A percentile compares a stretch with the other conserved stretches of the same genome.
Evolutionary conservation across 1,284 basidiomycete genomes (phyloP).

Genomic region (Singerocomus inundabilis): DNA sequence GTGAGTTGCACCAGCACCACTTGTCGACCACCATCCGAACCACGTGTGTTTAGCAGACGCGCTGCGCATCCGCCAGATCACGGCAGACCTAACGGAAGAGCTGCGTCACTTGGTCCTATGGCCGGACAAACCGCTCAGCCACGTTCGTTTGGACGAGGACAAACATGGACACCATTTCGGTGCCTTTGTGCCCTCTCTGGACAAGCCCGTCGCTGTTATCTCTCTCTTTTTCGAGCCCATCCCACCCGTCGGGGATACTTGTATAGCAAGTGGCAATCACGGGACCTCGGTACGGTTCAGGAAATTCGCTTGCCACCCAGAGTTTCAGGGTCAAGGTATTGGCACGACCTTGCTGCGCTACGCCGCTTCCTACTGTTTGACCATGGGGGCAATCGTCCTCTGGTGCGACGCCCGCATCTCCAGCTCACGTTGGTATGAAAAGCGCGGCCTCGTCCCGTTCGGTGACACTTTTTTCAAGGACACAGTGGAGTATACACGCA

Average conservation of each 20-base stretch:
- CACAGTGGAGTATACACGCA: conserved; percentile 51
- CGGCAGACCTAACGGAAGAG: conserved; percentile 43
- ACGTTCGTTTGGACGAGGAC: conserved; percentile 55
- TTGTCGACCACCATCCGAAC: too few relatives aligned
- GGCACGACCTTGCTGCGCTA: conserved; percentile 49
- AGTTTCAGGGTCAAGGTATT: conserved; percentile 49
- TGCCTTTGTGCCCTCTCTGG: conserved; percentile 41
- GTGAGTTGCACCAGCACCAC: too few relatives aligned
- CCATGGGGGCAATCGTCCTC: conserved; percentile 39
- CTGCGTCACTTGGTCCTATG: conserved; percentile 60
- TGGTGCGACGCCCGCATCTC: conserved; percentile 68
- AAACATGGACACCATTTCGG: conserved; percentile 50
- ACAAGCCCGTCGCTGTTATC: conserved; percentile 47
- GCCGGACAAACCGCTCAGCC: conserved; percentile 48
- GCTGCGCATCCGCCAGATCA: conserved; percentile 31
- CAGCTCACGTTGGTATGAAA: too few relatives aligned
- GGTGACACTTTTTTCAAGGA: conserved; percentile 54
- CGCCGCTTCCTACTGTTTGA: conserved; percentile 37
- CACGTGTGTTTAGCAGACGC: conserved; percentile 9
- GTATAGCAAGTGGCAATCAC: conserved; percentile 2
- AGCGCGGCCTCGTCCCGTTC: conserved; percentile 47
- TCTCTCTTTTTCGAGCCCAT: conserved; percentile 52
- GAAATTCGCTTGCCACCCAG: conserved; percentile 56
- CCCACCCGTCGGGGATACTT: conserved; percentile 29
- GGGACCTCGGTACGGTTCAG: conserved; percentile 47